Conservation (phyloP, 1,284 basidiomycete genomes). For the Ustilago tritici region DNA sequence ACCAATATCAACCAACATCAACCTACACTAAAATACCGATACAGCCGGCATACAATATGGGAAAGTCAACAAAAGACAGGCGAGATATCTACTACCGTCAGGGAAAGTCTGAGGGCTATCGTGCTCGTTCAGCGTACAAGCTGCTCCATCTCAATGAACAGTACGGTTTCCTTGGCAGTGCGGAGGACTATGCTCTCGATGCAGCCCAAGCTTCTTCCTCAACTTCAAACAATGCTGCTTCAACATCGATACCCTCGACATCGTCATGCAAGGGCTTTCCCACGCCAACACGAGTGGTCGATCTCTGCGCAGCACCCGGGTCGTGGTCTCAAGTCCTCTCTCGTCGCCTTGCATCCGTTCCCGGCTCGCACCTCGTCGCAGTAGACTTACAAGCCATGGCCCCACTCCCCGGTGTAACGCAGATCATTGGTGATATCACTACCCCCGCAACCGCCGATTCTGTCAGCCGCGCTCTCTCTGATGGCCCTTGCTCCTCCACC, state of each 20-base stretch:
- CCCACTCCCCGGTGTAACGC: slow-evolving; percentile 73
- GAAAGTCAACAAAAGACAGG: slow-evolving; percentile 71
- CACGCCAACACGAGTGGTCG: slow-evolving; percentile 71
- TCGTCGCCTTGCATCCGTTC: slow-evolving; percentile 61
- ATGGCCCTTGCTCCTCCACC: slow-evolving; percentile 14
- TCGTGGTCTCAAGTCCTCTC: slow-evolving; percentile 71
- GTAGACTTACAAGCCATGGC: slow-evolving; percentile 76
- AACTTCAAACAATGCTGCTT: background rate
- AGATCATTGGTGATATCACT: slow-evolving; percentile 75
- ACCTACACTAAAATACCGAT: background rate
- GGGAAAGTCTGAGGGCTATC: slow-evolving; percentile 71
- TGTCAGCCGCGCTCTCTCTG: slow-evolving; percentile 72
- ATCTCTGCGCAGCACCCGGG: slow-evolving; percentile 75
- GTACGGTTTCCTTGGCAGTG: slow-evolving; percentile 72
- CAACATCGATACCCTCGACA: background rate
- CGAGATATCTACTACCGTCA: slow-evolving; percentile 74
- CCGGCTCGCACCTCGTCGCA: slow-evolving; percentile 71
- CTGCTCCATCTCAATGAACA: slow-evolving; percentile 73
- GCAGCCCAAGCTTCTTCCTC: slow-evolving; percentile 12
- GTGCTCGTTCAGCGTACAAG: slow-evolving; percentile 75
- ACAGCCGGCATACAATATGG: slow-evolving; percentile 45
- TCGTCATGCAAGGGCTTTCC: slow-evolving; percentile 10
- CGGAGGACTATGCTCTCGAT: slow-evolving; percentile 34
- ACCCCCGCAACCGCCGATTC: slow-evolving; percentile 72
- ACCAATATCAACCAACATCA: slow-evolving; percentile 2